Percentiles rank a stretch among this genome's conserved stretches.
These are phyloP conservation scores for Colletotrichum cuscutae DNA, from an alignment of 2,329 filamentous ascomycete genomes.

Conservation along the genomic window DNA sequence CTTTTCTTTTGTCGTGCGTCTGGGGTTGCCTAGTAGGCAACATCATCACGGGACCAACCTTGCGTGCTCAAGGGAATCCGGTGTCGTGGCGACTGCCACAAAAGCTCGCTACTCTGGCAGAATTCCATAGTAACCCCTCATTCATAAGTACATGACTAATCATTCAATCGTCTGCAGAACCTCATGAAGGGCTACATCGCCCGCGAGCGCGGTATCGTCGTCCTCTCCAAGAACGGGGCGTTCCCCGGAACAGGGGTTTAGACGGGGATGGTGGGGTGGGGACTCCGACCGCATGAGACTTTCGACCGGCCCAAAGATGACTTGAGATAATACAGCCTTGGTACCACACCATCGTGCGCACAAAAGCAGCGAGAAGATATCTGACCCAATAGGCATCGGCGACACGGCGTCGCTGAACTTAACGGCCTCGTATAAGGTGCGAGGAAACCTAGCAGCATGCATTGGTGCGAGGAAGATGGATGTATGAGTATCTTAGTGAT, in stretches of 20 bases:
- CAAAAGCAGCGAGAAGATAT: neutral
- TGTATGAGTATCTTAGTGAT: neutral
- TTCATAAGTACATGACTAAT: slow-evolving; percentile 46
- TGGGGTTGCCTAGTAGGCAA: slow-evolving; percentile 12
- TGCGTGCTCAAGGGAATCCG: neutral
- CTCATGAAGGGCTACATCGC: slow-evolving; percentile 99
- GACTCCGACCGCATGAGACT: neutral
- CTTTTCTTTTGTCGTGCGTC: slow-evolving; percentile 12
- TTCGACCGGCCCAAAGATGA: neutral
- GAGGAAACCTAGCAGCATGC: neutral
- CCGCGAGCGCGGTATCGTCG: slow-evolving; percentile 87
- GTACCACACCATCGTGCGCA: neutral
- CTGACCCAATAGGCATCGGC: neutral
- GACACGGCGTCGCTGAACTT: neutral
- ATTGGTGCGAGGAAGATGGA: neutral
- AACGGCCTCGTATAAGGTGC: neutral
- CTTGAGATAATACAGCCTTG: neutral
- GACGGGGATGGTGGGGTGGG: slow-evolving; percentile 1
- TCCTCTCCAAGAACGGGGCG: slow-evolving; percentile 90
- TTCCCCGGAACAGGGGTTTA: slow-evolving; percentile 89
- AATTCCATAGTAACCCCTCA: neutral
- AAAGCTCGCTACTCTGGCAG: neutral
- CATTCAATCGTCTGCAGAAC: slow-evolving; percentile 64
- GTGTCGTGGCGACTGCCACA: neutral
- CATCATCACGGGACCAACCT: neutral